A percentile compares a stretch with the other conserved stretches of the same genome.
These are phyloP conservation scores for Ceratocystis papillata DNA, from an alignment of 2,329 filamentous ascomycete genomes.

Conservation along the genomic window DNA sequence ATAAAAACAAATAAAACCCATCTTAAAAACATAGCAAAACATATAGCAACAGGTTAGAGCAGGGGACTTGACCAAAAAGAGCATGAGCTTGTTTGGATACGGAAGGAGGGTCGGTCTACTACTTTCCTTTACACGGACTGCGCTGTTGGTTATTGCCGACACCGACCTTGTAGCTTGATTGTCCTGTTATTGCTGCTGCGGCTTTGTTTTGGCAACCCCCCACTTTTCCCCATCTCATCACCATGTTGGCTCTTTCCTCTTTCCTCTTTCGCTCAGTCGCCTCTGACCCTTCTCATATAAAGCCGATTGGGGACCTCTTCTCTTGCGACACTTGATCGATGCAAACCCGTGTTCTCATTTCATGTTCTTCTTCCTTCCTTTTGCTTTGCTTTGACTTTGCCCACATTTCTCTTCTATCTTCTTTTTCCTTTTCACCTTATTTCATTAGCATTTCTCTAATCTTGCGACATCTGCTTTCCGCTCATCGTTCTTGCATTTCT, in stretches of 20 bases:
- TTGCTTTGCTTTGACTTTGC: not conserved
- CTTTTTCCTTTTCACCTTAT: not conserved
- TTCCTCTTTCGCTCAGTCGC: not conserved
- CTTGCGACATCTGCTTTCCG: not conserved
- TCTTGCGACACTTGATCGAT: not conserved
- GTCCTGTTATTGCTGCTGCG: too few relatives aligned
- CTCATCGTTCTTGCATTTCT: not conserved
- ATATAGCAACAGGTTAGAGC: not conserved
- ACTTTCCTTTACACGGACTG: not conserved
- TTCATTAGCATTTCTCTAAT: not conserved
- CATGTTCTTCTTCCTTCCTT: not conserved
- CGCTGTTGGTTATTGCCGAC: too few relatives aligned
- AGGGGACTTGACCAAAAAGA: not conserved
- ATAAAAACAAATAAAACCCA: not conserved
- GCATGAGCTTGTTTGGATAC: not conserved
- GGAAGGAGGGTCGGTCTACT: not conserved
- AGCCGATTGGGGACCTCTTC: not conserved
- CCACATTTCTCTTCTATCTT: not conserved
- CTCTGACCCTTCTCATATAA: not conserved
- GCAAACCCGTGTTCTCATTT: not conserved
- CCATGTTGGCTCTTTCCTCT: not conserved
- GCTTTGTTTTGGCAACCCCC: not conserved
- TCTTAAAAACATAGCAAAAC: not conserved
- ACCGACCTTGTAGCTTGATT: not conserved
- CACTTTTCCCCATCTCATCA: not conserved